A percentile compares a stretch with the other conserved stretches of the same genome.
Evolutionary conservation across 2,329 filamentous ascomycete genomes (phyloP).

Genomic region (Hyphodiscus sp.): DNA sequence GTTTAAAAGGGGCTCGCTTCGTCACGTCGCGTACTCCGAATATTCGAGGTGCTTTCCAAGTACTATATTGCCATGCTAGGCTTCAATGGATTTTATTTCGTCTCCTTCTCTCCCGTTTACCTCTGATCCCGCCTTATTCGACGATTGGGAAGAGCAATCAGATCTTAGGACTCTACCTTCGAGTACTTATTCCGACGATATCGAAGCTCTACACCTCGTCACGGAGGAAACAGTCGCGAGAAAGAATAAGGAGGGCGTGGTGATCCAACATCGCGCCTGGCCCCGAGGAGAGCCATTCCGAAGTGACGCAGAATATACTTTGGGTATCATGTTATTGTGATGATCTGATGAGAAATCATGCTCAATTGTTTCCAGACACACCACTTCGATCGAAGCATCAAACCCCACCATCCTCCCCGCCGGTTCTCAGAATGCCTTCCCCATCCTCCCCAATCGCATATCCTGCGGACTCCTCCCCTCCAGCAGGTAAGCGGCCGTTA

Average conservation of each 20-base stretch:
- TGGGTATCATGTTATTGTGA: slow-evolving; percentile 17
- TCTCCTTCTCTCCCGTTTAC: slow-evolving; percentile 19
- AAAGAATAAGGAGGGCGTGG: slow-evolving; percentile 38
- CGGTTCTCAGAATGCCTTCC: slow-evolving; percentile 43
- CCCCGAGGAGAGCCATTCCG: slow-evolving; percentile 39
- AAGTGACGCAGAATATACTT: slow-evolving; percentile 39
- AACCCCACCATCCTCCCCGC: slow-evolving; percentile 29
- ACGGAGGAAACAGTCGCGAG: slow-evolving; percentile 34
- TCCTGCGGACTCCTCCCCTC: slow-evolving; percentile 25
- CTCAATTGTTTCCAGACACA: slow-evolving; percentile 18
- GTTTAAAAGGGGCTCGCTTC: background rate
- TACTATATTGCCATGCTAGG: slow-evolving; percentile 1
- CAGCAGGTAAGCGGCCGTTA: slow-evolving; percentile 33
- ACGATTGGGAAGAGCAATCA: slow-evolving; percentile 20
- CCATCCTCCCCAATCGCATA: slow-evolving; percentile 51
- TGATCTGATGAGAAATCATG: background rate
- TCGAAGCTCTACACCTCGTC: slow-evolving; percentile 38
- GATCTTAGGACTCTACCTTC: slow-evolving; percentile 8
- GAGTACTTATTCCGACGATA: slow-evolving; percentile 37
- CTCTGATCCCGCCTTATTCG: slow-evolving; percentile 19
- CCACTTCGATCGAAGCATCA: slow-evolving; percentile 15
- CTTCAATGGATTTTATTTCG: slow-evolving; percentile 17
- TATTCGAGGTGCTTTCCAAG: background rate
- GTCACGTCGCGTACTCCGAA: slow-evolving; percentile 6
- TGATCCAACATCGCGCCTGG: slow-evolving; percentile 47